phyloP scores from a whole-genome alignment of 805 yeast genomes.

The Dipodascus geniculatus region DNA sequence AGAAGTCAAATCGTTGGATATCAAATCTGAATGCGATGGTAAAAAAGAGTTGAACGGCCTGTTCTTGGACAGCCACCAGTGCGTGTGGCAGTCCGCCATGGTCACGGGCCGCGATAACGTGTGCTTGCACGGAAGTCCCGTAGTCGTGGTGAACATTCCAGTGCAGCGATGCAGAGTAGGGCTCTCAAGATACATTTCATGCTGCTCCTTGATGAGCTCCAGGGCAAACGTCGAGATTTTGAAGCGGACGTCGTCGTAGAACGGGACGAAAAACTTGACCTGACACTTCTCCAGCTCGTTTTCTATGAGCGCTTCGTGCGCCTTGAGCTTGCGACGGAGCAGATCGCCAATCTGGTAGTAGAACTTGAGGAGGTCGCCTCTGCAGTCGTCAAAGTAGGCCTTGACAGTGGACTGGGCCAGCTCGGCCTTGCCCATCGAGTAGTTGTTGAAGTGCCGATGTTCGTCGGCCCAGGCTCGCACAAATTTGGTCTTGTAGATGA shows the following conservation, averaged over 20 bases:
- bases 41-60: neutral
- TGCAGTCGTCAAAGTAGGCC: neutral
- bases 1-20: neutral
- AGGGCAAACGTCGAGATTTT: neutral
- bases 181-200: neutral
- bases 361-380: neutral
- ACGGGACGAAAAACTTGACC: neutral
- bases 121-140: neutral
- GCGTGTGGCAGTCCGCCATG: neutral
- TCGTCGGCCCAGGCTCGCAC: neutral
- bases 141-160: neutral
- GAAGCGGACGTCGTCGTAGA: neutral
- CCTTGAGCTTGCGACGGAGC: neutral
- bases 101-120: neutral
- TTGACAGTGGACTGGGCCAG: neutral
- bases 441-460: neutral
- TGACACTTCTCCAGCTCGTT: neutral
- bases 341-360: neutral
- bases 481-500: neutral
- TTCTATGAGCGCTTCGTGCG: neutral
- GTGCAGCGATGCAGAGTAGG: neutral
- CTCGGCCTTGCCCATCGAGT: neutral
- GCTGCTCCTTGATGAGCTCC: neutral
- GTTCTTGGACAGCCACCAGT: slow-evolving; percentile 1
- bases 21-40: neutral